These are phyloP conservation scores for Capsicum pubescens DNA, from an alignment of 257 asterid genomes.

Conservation along the genomic window DNA sequence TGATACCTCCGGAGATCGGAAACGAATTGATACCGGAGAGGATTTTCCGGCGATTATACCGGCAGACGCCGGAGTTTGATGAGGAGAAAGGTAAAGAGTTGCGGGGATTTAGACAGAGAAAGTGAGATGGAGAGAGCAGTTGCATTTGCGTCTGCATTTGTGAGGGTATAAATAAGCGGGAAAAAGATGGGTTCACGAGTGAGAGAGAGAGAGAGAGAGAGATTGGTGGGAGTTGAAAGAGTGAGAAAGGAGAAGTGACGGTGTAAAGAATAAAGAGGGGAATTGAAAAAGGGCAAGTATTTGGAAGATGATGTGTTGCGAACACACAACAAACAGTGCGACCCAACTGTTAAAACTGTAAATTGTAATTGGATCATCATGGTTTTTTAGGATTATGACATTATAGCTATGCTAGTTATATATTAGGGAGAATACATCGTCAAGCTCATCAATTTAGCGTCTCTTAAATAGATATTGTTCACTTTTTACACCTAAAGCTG, in stretches of 20 bases:
- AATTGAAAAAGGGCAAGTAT: neutral
- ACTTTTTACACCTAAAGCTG: too few relatives aligned
- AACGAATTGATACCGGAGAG: constrained; percentile 6
- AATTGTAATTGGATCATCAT: too few relatives aligned
- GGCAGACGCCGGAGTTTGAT: constrained; percentile 32
- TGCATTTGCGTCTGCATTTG: constrained; percentile 40
- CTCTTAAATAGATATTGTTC: too few relatives aligned
- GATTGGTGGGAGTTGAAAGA: neutral
- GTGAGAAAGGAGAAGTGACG: neutral
- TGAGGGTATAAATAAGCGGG: constrained; percentile 28
- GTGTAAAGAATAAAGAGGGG: neutral
- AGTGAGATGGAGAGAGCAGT: constrained; percentile 50
- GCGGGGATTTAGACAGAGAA: constrained; percentile 45
- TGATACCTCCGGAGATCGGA: constrained; percentile 36
- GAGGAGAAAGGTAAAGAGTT: constrained; percentile 35
- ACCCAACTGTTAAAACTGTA: too few relatives aligned
- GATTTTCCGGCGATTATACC: neutral
- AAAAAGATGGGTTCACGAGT: neutral
- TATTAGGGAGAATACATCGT: too few relatives aligned
- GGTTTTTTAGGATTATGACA: too few relatives aligned
- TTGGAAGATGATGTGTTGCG: constrained; percentile 24
- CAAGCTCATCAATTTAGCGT: too few relatives aligned
- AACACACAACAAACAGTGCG: too few relatives aligned
- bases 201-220: neutral
- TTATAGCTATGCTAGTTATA: too few relatives aligned